Percentiles rank a stretch among this genome's conserved stretches.
These are phyloP conservation scores for Begonia fuchsioides DNA, from an alignment of 306 rosid genomes.

Conservation along the genomic window DNA sequence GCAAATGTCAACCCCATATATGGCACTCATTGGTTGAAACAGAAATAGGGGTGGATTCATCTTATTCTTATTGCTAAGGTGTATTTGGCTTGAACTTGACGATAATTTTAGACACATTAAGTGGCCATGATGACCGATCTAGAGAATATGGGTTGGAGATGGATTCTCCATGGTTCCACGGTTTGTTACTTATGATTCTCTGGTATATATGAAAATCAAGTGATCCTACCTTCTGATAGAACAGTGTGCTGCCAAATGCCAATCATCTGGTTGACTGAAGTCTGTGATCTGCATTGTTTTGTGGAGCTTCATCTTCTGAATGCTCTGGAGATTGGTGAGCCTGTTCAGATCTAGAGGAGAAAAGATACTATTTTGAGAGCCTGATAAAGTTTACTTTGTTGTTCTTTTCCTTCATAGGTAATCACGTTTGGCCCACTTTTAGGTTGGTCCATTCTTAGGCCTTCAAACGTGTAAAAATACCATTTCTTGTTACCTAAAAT, in stretches of 20 bases:
- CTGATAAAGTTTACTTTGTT: constrained; percentile 28
- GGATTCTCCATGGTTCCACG: constrained; percentile 4
- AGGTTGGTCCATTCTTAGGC: background rate
- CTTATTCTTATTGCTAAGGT: background rate
- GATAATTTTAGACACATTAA: background rate
- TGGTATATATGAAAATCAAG: too few relatives aligned
- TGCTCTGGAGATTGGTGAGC: constrained; percentile 32
- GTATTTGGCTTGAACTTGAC: background rate
- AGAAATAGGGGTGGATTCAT: background rate
- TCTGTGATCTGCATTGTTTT: constrained; percentile 22
- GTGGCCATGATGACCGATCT: constrained; percentile 1
- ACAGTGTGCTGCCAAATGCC: too few relatives aligned
- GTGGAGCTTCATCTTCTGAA: constrained; percentile 27
- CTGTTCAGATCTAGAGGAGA: constrained; percentile 28
- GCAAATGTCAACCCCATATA: background rate
- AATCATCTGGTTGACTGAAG: constrained; percentile 6
- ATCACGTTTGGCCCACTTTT: constrained; percentile 3
- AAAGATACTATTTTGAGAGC: constrained; percentile 21
- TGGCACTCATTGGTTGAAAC: background rate
- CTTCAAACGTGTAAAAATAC: background rate
- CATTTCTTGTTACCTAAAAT: background rate
- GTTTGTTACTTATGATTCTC: background rate
- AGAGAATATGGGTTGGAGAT: background rate
- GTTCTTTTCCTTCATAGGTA: constrained; percentile 12
- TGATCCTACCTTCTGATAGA: too few relatives aligned